Base-by-base conservation (phyloP, 768 basidiomycete genomes). In the Lentinus brumalis region DNA sequence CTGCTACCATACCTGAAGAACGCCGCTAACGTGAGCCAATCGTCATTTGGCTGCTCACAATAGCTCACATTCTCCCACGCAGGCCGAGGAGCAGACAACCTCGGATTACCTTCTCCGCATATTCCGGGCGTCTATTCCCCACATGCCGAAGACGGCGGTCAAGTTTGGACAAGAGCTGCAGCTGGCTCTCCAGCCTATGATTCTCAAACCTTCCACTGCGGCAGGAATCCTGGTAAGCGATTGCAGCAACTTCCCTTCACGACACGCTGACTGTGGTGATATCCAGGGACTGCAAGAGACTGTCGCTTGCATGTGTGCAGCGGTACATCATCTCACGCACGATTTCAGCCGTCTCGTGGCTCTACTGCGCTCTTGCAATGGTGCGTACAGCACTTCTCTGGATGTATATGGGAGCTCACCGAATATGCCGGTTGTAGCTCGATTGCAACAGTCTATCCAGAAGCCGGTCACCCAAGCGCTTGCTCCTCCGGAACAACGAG, bases 121-220 rank as follows among this genome's bases (percentile, higher is more conserved):
- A 44, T 98, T 97, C 77, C 83, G 91, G 32, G 83, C 83, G 16
- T 88, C 88, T 2, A 87, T 98, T 35, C 92, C 93, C 2, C 82
- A 87, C 63, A 90, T 96, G 88, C 94, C 95, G 0, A 92, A 90
- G 75, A 94, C 93, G 0, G 89, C 93, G 0, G 81, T 84, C 12
- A 94, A 90, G 66, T 98, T 98, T 70, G 94, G 91, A 0, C 83
- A 87, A 41, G 92, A 96, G 54, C 79, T 99, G 16, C 94, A 96
- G 66, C 72, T 79, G 5, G 81, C 86, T 7, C 78, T 98, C 11
- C 86, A 96, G 64, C 91, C 92, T 0, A 95, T 98, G 95, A 89
- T 99, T 44, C 81, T 92, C 67, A 94, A 92, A 68, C 94, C 94
- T 4, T 85, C 88, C 0, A 79, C 81, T 41, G 75, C 82, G 2